Evolutionary conservation across 1,139 yeast genomes (phyloP).

Genomic region (Suhomyces bolitotheri): DNA sequence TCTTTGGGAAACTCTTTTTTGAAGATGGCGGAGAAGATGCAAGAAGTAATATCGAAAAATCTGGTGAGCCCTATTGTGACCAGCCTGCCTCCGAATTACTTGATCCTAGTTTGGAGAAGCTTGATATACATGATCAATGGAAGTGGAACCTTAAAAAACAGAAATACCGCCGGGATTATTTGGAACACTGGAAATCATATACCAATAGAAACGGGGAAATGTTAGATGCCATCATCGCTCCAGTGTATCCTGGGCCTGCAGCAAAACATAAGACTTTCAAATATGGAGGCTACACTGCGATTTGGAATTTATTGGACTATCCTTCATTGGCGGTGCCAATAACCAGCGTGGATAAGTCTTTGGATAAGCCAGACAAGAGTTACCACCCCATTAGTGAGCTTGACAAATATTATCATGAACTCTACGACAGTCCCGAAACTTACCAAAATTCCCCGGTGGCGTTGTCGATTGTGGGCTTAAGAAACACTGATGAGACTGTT

Average conservation of each 20-base stretch:
- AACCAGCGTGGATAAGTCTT: neutral
- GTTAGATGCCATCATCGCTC: conserved; percentile 23
- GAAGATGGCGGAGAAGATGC: conserved; percentile 28
- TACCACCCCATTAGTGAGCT: neutral
- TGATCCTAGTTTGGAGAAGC: conserved; percentile 8
- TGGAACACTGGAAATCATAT: conserved; percentile 21
- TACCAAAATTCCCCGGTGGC: neutral
- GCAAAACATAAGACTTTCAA: conserved; percentile 22
- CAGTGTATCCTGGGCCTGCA: conserved; percentile 25
- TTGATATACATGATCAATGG: conserved; percentile 17
- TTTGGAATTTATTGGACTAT: conserved; percentile 27
- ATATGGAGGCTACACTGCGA: conserved; percentile 26
- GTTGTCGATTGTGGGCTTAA: neutral
- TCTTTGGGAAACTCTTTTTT: conserved; percentile 20
- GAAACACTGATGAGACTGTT: neutral
- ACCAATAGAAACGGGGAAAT: conserved; percentile 12
- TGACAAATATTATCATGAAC: neutral
- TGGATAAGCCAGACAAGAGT: neutral
- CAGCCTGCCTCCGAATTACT: conserved; percentile 23
- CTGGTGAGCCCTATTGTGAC: conserved; percentile 24
- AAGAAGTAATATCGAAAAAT: conserved; percentile 14
- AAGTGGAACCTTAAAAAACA: conserved; percentile 24
- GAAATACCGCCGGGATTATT: conserved; percentile 22
- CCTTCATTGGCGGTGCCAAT: conserved; percentile 26
- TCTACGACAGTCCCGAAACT: neutral